Conservation (phyloP, 305 asterid species). For the Vinca major region DNA sequence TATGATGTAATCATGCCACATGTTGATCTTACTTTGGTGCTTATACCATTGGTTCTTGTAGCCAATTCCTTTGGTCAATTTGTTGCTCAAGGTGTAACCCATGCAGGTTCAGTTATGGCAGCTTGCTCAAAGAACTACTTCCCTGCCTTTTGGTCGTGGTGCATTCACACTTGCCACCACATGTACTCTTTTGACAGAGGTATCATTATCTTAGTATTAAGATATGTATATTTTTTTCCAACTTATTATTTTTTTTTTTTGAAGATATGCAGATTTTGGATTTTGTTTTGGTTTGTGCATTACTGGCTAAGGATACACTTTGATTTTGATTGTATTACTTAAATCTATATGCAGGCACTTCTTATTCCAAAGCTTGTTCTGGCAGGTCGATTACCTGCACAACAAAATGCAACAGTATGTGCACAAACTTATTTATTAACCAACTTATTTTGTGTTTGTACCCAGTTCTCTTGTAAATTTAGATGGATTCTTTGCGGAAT, state of each 20-base stretch:
- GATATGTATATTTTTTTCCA: conserved; percentile 3
- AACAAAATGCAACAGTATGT: conserved; percentile 89
- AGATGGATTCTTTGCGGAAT: not conserved
- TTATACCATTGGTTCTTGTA: not conserved
- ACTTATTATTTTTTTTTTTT: conserved; percentile 1
- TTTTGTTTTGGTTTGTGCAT: not conserved
- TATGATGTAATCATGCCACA: not conserved
- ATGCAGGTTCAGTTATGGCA: conserved; percentile 92
- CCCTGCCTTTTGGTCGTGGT: conserved; percentile 98
- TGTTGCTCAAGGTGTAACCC: not conserved
- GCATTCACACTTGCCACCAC: conserved; percentile 94
- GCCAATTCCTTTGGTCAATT: not conserved
- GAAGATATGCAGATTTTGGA: not conserved
- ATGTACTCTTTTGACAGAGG: conserved; percentile 93
- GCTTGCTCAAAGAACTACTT: conserved; percentile 96
- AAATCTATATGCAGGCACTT: conserved; percentile 56
- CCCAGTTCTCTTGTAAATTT: not conserved
- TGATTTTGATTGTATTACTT: conserved; percentile 11
- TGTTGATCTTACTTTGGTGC: conserved; percentile 7
- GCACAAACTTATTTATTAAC: not conserved
- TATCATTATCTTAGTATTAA: conserved; percentile 18
- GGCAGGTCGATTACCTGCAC: conserved; percentile 97
- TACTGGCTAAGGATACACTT: not conserved
- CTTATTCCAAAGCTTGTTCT: conserved; percentile 91
- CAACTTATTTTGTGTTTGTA: not conserved